Conservation (phyloP, 345 rosid genomes). For the Eucalyptus rudis region DNA sequence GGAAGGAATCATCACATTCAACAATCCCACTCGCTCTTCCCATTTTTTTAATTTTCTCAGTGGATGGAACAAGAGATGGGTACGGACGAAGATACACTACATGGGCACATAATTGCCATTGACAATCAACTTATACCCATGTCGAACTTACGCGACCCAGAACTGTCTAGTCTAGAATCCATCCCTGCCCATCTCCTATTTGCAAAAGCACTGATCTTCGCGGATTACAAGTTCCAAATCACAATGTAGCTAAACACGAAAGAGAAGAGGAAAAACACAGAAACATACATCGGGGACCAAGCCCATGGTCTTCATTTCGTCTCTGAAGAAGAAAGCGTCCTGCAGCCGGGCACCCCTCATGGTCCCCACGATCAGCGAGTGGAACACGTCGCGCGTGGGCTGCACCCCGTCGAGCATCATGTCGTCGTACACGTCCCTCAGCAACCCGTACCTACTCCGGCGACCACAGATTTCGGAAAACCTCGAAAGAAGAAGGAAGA, state of each 20-base stretch:
- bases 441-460: constrained; percentile 31
- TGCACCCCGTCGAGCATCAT: constrained; percentile 92
- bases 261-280: not conserved
- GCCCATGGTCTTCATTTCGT: constrained; percentile 84
- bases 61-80: not conserved
- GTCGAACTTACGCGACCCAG: not conserved
- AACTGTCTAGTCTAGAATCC: not conserved
- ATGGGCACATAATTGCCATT: not conserved
- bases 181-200: not conserved
- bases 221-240: not conserved
- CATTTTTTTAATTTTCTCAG: not conserved
- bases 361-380: constrained; percentile 68
- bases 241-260: not conserved
- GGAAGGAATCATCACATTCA: not conserved
- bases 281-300: constrained; percentile 77
- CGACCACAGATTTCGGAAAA: not conserved
- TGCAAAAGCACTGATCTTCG: not conserved
- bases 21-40: not conserved
- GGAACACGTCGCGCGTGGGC: constrained; percentile 67
- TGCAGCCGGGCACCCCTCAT: constrained; percentile 84
- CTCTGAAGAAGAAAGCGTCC: constrained; percentile 75
- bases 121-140: not conserved
- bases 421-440: constrained; percentile 86
- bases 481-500: not conserved
- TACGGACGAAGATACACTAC: not conserved